Evolutionary conservation across 345 rosid genomes (phyloP), one percentile per base, ranked within the genome.

Genomic region (Syzygium oleosum): DNA sequence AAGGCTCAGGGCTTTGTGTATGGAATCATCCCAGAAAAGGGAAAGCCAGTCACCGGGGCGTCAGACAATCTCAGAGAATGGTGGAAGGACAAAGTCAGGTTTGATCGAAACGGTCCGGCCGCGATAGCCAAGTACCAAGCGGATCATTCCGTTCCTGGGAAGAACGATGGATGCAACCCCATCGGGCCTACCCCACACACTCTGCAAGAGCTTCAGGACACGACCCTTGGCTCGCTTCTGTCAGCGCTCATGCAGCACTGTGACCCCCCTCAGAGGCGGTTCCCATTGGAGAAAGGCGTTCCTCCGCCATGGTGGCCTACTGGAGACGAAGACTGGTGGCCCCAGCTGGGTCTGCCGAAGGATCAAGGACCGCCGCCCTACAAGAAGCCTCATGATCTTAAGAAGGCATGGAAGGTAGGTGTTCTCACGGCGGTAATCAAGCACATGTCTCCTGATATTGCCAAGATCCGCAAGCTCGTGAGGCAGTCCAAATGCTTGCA

Each of bases 231-330:
- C 56, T 97, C 99, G 13, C 93, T 98, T 65, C 88, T 98, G 79
- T 97, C 99, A 0, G 98, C 98, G 1, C 90, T 96, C 84, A 91
- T 97, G 96, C 99, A 96, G 90, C 93, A 95, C 68, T 96, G 99
- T 86, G 96, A 92, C 63, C 99, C 99, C 52, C 98, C 99, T 43
- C 99, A 97, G 93, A 94, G 99, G 90, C 91, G 94, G 19, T 97
- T 92, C 87, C 99, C 99, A 2, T 63, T 97, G 86, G 97, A 97
- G 89, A 95, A 94, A 88, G 98, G 99, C 55, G 89, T 93, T 85
- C 85, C 99, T 34, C 99, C 99, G 7, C 99, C 99, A 22, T 97
- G 99, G 99, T 97, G 99, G 99, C 99, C 99, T 13, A 89, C 89
- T 1, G 99, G 99, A 63, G 88, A 87, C n/a, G 99, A 97, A 91